Base-by-base conservation (phyloP, 2,329 filamentous ascomycete genomes). In the Xylariaceae sp. region DNA sequence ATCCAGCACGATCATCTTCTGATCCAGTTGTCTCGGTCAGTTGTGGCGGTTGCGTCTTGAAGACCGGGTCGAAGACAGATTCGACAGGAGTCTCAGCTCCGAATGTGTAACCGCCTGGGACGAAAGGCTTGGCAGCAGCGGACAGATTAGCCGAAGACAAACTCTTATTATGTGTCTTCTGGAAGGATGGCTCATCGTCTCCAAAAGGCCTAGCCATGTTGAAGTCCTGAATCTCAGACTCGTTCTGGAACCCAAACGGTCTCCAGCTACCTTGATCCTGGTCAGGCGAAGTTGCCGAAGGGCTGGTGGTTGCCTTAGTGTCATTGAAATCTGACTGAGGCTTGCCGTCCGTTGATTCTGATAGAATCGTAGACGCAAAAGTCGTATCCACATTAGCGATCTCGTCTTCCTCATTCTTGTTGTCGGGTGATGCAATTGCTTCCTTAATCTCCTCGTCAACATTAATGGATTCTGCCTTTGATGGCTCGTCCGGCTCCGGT, bases 41-140 rank as follows among this genome's bases (percentile, higher is more conserved):
- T 15, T 50, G 49, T 12, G 46, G 42, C 31, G 59, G 57, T 30
- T 54, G 46, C 15, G 45, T 44, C 37, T 54, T 52, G 34, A 61
- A 50, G 37, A 51, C 43, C 17, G 59, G 59, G 11, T 62, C 50
- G 33, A 61, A 61, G 0, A 56, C 41, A 39, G 50, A 47, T 19
- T 50, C 57, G 43, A 29, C 56, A 52, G 45, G 63, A 44, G 51
- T 51, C 9, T 57, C 48, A 24, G 56, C 64, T 15, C 68, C 60
- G 43, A 62, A 62, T 22, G 26, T 52, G 38, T 62, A 61, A 22
- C 37, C 38, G 0, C 51, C 65, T 12, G 76, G 74, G 4, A 71
- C 74, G 59, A 93, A 94, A 0, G 85, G 75, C 53, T 78, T 79
- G 1, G 87, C 85, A 13, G 79, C 74, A 3, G 85, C 83, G 28